These are phyloP conservation scores for Ilyonectria mors-panacis DNA, from an alignment of 2,329 filamentous ascomycete species.

Conservation along the genomic window DNA sequence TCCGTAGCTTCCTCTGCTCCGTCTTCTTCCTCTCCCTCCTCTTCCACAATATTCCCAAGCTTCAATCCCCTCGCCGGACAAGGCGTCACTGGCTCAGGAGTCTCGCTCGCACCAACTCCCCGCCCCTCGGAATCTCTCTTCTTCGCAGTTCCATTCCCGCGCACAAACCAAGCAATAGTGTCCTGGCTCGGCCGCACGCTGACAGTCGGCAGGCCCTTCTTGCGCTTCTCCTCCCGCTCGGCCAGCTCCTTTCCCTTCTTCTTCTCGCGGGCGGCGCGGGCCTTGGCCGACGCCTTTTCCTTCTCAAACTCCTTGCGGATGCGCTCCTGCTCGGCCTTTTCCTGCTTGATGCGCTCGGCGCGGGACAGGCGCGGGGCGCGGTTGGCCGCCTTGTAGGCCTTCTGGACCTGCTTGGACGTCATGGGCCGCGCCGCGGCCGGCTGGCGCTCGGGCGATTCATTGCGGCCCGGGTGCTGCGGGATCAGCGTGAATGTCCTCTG, in stretches of 20 bases:
- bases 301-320: slow-evolving; percentile 67
- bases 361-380: slow-evolving; percentile 56
- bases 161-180: slow-evolving; percentile 68
- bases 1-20: slow-evolving; percentile 13
- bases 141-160: slow-evolving; percentile 51
- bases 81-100: neutral
- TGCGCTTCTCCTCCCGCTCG: slow-evolving; percentile 65
- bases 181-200: slow-evolving; percentile 70
- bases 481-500: slow-evolving; percentile 63
- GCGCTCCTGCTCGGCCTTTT: slow-evolving; percentile 67
- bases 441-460: slow-evolving; percentile 34
- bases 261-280: slow-evolving; percentile 66
- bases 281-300: slow-evolving; percentile 64
- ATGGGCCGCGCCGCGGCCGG: slow-evolving; percentile 50
- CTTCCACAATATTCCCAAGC: slow-evolving; percentile 17
- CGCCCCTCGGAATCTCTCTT: slow-evolving; percentile 49
- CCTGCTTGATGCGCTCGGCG: slow-evolving; percentile 57
- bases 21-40: slow-evolving; percentile 30
- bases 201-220: slow-evolving; percentile 68
- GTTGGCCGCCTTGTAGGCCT: slow-evolving; percentile 56
- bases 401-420: slow-evolving; percentile 60
- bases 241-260: slow-evolving; percentile 69
- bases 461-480: slow-evolving; percentile 50
- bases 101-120: slow-evolving; percentile 22
- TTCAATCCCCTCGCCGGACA: neutral